These are phyloP conservation scores for Coemansia sp. DNA, from an alignment of 192 early-diverging fungal genomes.

Conservation along the genomic window DNA sequence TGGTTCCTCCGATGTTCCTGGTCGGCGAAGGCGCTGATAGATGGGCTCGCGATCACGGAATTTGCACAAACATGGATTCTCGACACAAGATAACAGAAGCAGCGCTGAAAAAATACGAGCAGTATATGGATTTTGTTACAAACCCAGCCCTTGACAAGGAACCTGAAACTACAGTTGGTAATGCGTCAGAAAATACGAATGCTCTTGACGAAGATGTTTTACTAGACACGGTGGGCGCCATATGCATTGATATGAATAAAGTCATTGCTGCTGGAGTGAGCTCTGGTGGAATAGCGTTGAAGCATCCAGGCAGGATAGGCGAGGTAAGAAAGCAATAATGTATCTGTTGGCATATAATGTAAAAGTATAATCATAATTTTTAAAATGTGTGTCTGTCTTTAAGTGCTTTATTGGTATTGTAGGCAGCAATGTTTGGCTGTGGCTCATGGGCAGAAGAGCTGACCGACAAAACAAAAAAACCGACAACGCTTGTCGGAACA, in stretches of 20 bases:
- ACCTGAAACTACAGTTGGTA: not conserved
- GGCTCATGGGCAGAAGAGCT: slow-evolving; percentile 77
- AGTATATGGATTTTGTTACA: slow-evolving; percentile 19
- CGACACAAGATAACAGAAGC: slow-evolving; percentile 29
- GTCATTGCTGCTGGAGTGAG: slow-evolving; percentile 73
- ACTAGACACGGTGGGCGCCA: slow-evolving; percentile 87
- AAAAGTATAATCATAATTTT: not conserved
- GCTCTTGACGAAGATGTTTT: slow-evolving; percentile 10
- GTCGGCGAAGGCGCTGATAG: slow-evolving; percentile 60
- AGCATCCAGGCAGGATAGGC: slow-evolving; percentile 78
- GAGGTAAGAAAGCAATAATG: slow-evolving; percentile 56
- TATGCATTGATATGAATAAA: slow-evolving; percentile 68
- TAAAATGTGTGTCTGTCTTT: too few relatives aligned
- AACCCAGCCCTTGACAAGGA: not conserved
- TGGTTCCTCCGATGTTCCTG: slow-evolving; percentile 59
- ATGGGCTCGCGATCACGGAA: slow-evolving; percentile 30
- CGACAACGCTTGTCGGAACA: slow-evolving; percentile 56
- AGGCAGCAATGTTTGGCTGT: slow-evolving; percentile 81
- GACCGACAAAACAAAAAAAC: not conserved
- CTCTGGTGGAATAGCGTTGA: slow-evolving; percentile 85
- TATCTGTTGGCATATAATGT: not conserved
- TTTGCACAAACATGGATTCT: slow-evolving; percentile 9
- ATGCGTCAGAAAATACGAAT: too few relatives aligned
- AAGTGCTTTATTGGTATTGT: not conserved
- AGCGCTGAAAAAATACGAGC: slow-evolving; percentile 18